phyloP scores from a whole-genome alignment of 73 alveolate species.

The Paramecium pentaurelia region DNA sequence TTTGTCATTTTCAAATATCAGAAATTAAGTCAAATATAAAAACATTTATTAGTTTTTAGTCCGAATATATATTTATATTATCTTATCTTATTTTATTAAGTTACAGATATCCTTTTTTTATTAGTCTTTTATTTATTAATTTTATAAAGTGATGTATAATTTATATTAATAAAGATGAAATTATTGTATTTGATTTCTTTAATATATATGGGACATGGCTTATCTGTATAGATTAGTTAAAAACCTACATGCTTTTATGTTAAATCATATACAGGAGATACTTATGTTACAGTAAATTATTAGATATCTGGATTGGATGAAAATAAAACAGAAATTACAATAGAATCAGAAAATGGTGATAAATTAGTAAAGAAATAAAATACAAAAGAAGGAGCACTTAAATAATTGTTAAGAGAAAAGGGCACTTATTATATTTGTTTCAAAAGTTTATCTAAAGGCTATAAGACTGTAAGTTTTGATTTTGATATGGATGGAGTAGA shows the following conservation, averaged over 20 bases:
- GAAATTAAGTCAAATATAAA: neutral
- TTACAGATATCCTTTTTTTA: slow-evolving; percentile 30
- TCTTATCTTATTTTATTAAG: neutral
- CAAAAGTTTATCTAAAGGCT: neutral
- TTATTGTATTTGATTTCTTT: neutral
- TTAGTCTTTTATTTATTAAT: neutral
- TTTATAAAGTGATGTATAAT: neutral
- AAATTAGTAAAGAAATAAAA: neutral
- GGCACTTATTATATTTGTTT: slow-evolving; percentile 14
- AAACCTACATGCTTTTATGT: slow-evolving; percentile 35
- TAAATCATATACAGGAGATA: neutral
- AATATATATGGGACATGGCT: neutral
- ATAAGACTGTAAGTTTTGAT: slow-evolving; percentile 32
- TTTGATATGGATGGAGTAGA: slow-evolving; percentile 40
- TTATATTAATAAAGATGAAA: neutral
- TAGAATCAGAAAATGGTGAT: neutral
- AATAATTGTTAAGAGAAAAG: neutral
- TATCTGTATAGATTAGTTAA: neutral
- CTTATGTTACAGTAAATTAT: neutral
- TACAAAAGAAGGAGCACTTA: neutral
- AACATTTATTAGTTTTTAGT: neutral
- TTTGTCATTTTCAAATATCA: slow-evolving; percentile 7
- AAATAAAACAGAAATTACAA: neutral
- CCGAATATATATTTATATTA: neutral
- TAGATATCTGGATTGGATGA: slow-evolving; percentile 17